Percentiles rank a stretch among this genome's conserved stretches.
Conservation (phyloP, 140 eudicot genomes). For the Cichorium intybus region DNA sequence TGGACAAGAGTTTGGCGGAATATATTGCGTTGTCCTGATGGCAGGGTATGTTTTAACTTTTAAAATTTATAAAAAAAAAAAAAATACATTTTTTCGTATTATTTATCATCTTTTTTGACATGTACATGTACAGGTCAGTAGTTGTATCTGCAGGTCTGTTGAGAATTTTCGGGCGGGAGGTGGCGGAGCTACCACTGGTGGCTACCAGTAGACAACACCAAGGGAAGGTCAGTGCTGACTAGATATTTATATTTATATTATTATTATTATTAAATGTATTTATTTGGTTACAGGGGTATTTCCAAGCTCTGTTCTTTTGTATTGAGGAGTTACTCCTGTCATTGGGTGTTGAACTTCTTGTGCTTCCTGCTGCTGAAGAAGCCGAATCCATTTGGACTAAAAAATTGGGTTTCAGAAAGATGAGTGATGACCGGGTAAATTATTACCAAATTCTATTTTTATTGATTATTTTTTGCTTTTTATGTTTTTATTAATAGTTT, state of each 20-base stretch:
- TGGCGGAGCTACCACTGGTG: slow-evolving; percentile 91
- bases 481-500: background rate
- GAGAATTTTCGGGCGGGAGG: slow-evolving; percentile 83
- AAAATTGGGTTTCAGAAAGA: slow-evolving; percentile 78
- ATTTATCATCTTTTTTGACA: background rate
- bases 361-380: slow-evolving; percentile 99
- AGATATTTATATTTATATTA: background rate
- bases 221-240: slow-evolving; percentile 55
- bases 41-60: slow-evolving; percentile 54
- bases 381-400: slow-evolving; percentile 91
- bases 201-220: slow-evolving; percentile 89
- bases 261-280: background rate
- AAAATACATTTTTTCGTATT: too few species aligned
- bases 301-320: slow-evolving; percentile 71
- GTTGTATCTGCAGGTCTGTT: slow-evolving; percentile 89
- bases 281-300: slow-evolving; percentile 64
- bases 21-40: slow-evolving; percentile 81
- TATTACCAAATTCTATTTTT: background rate
- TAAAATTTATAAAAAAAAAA: too few species aligned
- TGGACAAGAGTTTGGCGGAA: slow-evolving; percentile 96
- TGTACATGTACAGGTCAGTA: slow-evolving; percentile 51
- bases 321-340: slow-evolving; percentile 69
- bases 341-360: slow-evolving; percentile 73
- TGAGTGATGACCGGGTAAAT: slow-evolving; percentile 79
- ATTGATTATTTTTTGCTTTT: background rate